Base-by-base conservation (phyloP, 2,329 filamentous ascomycete genomes). In the Dactylonectria estremocensis region DNA sequence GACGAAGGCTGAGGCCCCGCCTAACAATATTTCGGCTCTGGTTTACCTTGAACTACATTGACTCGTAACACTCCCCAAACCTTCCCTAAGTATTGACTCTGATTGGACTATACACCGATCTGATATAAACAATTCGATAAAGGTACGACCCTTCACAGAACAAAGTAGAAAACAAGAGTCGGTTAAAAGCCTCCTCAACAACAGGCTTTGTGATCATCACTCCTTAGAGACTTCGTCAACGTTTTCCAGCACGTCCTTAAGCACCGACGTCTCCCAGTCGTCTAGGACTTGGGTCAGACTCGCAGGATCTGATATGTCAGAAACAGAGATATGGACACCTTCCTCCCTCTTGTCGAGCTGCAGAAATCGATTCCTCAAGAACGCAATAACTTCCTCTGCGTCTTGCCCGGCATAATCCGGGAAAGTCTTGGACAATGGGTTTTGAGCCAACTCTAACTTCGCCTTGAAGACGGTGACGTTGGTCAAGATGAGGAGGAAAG, bases 381-480 rank as follows among this genome's bases (percentile, higher is more conserved):
- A 62, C 2, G 4, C 24, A 28, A 28, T 4, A 7, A 7, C 24
- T 14, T 62, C 22, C 11, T 35, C 48, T 3, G 59, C 49, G 6
- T 61, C 48, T 8, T 35, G 13, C n/a, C 50, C 59, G 2, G n/a
- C 46, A 14, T 55, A 62, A 13, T 55, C 50, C 2, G 59, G 50
- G 24, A 55, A 62, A 7, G 40, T 35, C 2, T 55, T 53, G 9
- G 10, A 35, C 22, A 52, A 46, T 8, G 54, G 46, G 3, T n/a
- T 43, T n/a, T n/a, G n/a, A n/a, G 16, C 20, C 2, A 4, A n/a
- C n/a, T 5, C 22, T 14, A 59, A 14, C 22, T 58, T 43, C 3
- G 61, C 52, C 22, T 50, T 56, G 10, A 58, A 63, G 9, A 16
- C 52, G 9, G 31, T 48, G 4, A 40, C n/a, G 16, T 63, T 57